Evolutionary conservation across 2,329 filamentous ascomycete species (phyloP), one percentile per base, ranked within the genome.

Genomic region (Pyrenophora seminiperda): DNA sequence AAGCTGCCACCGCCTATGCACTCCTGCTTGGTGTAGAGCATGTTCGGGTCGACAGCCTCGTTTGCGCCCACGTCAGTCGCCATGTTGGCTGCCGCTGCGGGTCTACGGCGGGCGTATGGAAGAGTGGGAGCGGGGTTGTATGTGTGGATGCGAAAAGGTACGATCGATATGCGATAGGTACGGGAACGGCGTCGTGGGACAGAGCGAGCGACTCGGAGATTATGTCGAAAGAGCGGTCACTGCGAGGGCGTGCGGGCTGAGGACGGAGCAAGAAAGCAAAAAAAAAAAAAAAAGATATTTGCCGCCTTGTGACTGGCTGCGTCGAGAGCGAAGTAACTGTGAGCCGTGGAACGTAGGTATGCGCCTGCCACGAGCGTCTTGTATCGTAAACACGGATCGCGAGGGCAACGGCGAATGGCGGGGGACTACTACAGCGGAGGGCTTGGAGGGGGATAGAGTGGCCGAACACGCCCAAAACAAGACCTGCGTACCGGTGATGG

Each of bases 1-100:
- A 99, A 99, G 75, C 93, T 97, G 54, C 94, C 94, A 63, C 94
- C 94, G 63, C 94, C 93, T 91, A 80, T 79, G 67, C 78, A 80
- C 62, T 76, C 73, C 62, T 80, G 78, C 76, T 96, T 97, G 55
- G 90, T 95, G 75, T 97, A 99, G 44, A 97, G 82, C 54, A 87
- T 84, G 76, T 95, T 91, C 3, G 94, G 94, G 75, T 97, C 93
- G 46, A 90, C 81, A 27, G 79, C 77, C 48, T 80, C 80, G 62
- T 78, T 77, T 73, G 66, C 55, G 34, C 59, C 59, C 39, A 69
- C 50, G 30, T 66, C 66, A 37, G 62, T 64, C 42, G 65, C 58
- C 65, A 67, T 67, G 37, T 20, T 56, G 49, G 27, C 24, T 24
- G 24, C 41, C 14, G 37, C 19, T 30, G 27, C 18, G 37, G 15